Evolutionary conservation across 345 rosid species (phyloP), one percentile per base, ranked within the genome.

Genomic region (Odontarrhena argentea): DNA sequence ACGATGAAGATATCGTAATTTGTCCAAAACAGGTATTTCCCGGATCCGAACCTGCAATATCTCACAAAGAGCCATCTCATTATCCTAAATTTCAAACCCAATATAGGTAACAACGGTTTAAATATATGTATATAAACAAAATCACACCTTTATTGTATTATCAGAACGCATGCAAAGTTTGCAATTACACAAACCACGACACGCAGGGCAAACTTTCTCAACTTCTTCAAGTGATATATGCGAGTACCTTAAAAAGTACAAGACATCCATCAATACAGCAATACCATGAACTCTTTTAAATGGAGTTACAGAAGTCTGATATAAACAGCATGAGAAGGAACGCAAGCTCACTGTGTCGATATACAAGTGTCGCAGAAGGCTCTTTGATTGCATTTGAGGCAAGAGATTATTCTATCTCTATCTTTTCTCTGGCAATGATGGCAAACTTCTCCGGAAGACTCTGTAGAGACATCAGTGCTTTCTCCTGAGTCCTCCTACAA

Each of bases 121-220:
- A 53, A 67, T 38, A 30, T 42, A 24, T 47, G 45, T 11, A 60
- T 46, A 60, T 46, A 56, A 12, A 58, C 34, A 67, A 60, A 56
- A 60, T 13, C 64, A 2, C 70, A 91, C 99, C 97, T 95, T 95
- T 51, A 91, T 76, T 79, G 84, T 70, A 76, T 88, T 86, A 81
- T 86, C 97, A 14, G 85, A 82, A 58, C 93, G 91, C 60, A 91
- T 61, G 82, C 99, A 95, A 30, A 74, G 79, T 84, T 85, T 87
- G 80, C 99, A 95, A 78, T 77, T 78, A 81, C 99, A 95, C 67
- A 81, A 77, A 59, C 99, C 97, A 51, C 91, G 90, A 76, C 99
- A 95, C 18, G 84, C 96, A 75, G 99, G 99, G 75, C 99, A 95
- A 51, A 72, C 76, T 83, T 86, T 87, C 84, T 85, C 92, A 32